These are phyloP conservation scores for Nephelium lappaceum DNA, from an alignment of 345 rosid genomes.

Conservation along the genomic window DNA sequence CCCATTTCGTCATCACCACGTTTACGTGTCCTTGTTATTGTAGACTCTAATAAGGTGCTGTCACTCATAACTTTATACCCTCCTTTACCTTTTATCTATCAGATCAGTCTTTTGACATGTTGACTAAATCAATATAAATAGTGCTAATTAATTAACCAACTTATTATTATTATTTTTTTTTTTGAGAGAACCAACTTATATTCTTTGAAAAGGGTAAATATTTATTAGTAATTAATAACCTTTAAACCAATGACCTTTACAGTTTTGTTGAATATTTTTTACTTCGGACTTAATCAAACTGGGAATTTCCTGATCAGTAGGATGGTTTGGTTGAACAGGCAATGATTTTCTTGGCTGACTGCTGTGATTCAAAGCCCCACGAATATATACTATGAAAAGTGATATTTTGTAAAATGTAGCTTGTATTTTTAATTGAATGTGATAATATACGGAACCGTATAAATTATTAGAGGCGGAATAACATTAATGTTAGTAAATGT, in stretches of 20 bases:
- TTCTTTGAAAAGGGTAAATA: background rate
- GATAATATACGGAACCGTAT: background rate
- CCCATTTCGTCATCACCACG: constrained; percentile 71
- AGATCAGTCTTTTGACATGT: background rate
- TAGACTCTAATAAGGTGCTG: background rate
- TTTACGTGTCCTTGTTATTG: constrained; percentile 35
- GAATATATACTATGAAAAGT: background rate
- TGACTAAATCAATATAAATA: background rate
- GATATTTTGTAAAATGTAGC: background rate
- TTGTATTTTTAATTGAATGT: background rate
- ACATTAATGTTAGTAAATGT: too few relatives aligned
- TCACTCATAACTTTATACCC: background rate
- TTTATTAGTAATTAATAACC: background rate
- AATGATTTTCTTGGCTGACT: background rate
- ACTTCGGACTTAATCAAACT: background rate
- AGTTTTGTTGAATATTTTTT: background rate
- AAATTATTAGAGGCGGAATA: background rate
- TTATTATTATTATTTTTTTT: too few relatives aligned
- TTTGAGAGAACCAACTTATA: constrained; percentile 3
- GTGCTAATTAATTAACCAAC: background rate
- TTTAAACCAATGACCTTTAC: background rate
- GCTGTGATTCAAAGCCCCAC: background rate
- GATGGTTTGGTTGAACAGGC: background rate
- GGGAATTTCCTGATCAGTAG: background rate
- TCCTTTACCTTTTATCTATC: background rate